Evolutionary conservation across 1,139 yeast genomes (phyloP).

Genomic region (Yamadazyma membranifaciens): DNA sequence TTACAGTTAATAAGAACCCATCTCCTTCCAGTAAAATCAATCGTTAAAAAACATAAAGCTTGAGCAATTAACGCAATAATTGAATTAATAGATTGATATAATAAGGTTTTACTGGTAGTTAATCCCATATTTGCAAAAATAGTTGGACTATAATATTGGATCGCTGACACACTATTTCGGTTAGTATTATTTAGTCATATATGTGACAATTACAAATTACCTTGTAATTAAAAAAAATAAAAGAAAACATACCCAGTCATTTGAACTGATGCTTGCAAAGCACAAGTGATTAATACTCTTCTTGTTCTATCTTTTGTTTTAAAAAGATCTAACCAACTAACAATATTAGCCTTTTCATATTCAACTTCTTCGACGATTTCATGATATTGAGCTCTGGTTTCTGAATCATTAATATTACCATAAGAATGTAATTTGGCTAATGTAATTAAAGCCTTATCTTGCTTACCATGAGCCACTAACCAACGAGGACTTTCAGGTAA

Average conservation of each 20-base stretch:
- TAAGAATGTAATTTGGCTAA: slow-evolving; percentile 22
- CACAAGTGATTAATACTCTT: slow-evolving; percentile 14
- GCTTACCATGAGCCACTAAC: slow-evolving; percentile 38
- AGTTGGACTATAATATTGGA: slow-evolving; percentile 60
- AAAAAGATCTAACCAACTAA: slow-evolving; percentile 21
- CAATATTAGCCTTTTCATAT: slow-evolving; percentile 17
- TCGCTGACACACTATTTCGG: slow-evolving; percentile 60
- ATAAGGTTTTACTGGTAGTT: slow-evolving; percentile 16
- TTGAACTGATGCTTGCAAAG: slow-evolving; percentile 32
- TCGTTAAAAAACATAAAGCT: slow-evolving; percentile 40
- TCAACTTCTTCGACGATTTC: slow-evolving; percentile 20
- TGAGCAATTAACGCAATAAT: slow-evolving; percentile 36
- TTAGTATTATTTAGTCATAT: neutral
- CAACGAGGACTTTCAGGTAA: slow-evolving; percentile 65
- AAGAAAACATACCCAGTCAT: slow-evolving; percentile 31
- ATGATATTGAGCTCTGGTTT: slow-evolving; percentile 12
- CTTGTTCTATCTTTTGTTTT: slow-evolving; percentile 17
- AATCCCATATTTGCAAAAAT: slow-evolving; percentile 21
- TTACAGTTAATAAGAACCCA: slow-evolving; percentile 15
- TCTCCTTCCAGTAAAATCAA: slow-evolving; percentile 18
- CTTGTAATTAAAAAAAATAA: neutral
- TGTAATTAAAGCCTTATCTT: slow-evolving; percentile 33
- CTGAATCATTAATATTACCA: slow-evolving; percentile 15
- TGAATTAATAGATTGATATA: slow-evolving; percentile 53
- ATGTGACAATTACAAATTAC: no score